Base-by-base conservation (phyloP, 805 yeast genomes). In the Clavispora vitiphila region DNA sequence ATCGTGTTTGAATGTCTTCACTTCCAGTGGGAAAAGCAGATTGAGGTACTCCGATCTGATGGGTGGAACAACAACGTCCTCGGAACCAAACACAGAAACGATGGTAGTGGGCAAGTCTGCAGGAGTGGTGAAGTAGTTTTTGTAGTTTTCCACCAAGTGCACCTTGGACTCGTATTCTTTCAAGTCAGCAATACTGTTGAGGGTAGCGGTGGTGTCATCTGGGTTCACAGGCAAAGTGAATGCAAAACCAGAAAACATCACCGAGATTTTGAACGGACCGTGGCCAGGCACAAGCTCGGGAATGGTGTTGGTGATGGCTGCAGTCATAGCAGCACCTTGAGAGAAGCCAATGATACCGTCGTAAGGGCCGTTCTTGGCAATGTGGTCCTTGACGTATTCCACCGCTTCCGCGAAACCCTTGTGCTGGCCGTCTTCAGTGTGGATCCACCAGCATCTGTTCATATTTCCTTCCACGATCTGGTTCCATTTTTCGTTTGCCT, bases 271-370 rank as follows among this genome's bases (percentile, higher is more conserved):
- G 40, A 67, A 56, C 19, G 49, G 50, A 4, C 58, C 60, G 35
- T 60, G 60, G 2, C 29, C 34, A 1, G 67, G 65, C 3, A 57
- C 29, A 23, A 52, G 44, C 35, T 43, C 41, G 6, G 47, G 44
- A 11, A 66, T 50, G 9, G 43, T 41, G 38, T 57, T 64, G 38
- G 61, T 54, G 7, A 64, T 38, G 5, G 62, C 51, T 3, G 64
- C 54, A 3, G 69, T 49, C 65, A 69, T 58, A 8, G 67, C 65
- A 2, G 71, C 72, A 23, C 74, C 74, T 47, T 69, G 74, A 20
- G 70, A 63, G 40, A 68, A 69, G 3, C 74, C 74, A 26, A 69
- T 50, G 18, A 69, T 54, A 0, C 73, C 74, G 37, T 65, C 65
- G 47, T 62, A 69, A 1, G 74, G 74, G 8, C 74, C 74, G 42